Percentiles rank a stretch among this genome's conserved stretches.
phyloP scores from a whole-genome alignment of 495 filamentous ascomycete species.

The Cercophora newfieldiana region DNA sequence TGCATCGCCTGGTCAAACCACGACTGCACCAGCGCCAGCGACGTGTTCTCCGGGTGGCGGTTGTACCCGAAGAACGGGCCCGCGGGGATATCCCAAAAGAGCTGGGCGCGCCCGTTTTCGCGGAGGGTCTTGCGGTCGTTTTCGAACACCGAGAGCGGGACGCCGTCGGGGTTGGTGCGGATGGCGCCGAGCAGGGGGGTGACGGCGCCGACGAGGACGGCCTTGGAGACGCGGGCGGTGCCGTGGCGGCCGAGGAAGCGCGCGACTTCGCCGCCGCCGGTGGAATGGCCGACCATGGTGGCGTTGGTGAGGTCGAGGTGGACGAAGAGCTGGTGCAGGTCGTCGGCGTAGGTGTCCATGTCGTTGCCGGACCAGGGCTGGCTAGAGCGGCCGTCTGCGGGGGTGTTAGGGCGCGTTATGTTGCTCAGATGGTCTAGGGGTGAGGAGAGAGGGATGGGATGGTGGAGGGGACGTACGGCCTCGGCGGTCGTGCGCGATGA shows the following conservation, averaged over 20 bases:
- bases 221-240: constrained; percentile 38
- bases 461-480: constrained; percentile 20
- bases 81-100: constrained; percentile 43
- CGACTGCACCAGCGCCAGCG: constrained; percentile 40
- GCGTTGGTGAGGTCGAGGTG: constrained; percentile 37
- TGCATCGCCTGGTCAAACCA: constrained; percentile 48
- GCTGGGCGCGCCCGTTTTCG: constrained; percentile 37
- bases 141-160: constrained; percentile 39
- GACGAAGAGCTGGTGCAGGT: constrained; percentile 31
- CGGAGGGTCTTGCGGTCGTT: constrained; percentile 38
- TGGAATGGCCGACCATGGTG: constrained; percentile 44
- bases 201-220: constrained; percentile 41
- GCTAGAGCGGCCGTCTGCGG: constrained; percentile 36
- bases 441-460: neutral
- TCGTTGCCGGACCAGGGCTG: constrained; percentile 44
- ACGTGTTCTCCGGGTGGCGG: constrained; percentile 33
- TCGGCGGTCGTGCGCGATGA: constrained; percentile 46
- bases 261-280: constrained; percentile 45
- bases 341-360: constrained; percentile 28
- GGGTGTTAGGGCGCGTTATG: no score
- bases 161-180: constrained; percentile 34
- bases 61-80: constrained; percentile 50
- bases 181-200: constrained; percentile 41
- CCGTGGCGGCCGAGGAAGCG: constrained; percentile 37
- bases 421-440: neutral